Evolutionary conservation across 2,329 filamentous ascomycete species (phyloP), one percentile per base, ranked within the genome.

Genomic region (Trichoderma asperellum): DNA sequence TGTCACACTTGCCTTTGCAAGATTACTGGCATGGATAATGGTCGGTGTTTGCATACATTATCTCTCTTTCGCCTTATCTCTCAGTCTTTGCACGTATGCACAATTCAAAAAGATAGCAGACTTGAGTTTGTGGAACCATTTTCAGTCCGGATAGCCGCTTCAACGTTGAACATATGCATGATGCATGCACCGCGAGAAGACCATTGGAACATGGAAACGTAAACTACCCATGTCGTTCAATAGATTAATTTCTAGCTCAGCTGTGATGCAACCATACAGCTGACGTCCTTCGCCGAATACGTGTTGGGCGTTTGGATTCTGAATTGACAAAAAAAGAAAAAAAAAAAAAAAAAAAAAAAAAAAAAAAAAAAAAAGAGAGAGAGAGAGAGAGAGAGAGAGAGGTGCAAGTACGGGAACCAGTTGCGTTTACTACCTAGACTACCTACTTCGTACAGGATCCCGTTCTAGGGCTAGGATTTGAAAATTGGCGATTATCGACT

Each of bases 131-230:
- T 56, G 61, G 49, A 64, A 64, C 49, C 35, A 52, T 5, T 35
- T 37, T 35, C n/a, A 49, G 27, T 52, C 49, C 49, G 49, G 27
- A 60, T 53, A 68, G 56, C 65, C 49, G 56, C 18, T 27, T 34
- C 56, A 40, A 49, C 21, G 5, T 35, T 29, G 61, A n/a, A 37
- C 32, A 43, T 55, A 61, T 47, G 49, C 57, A 61, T 60, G 40
- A 27, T 52, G 40, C 24, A 59, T 53, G 47, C 35, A 43, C 52
- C 57, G 12, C 56, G 34, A 49, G 49, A 55, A 53, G 14, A 21
- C 24, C 34, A 40, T 40, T 40, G 57, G 57, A 12, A 32, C 35
- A 35, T 21, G 11, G 29, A 32, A 53, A 40, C 7, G 18, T 5
- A 40, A 43, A n/a, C 40, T 27, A 34, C 49, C 61, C 61, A 64